Percentiles rank a stretch among this genome's conserved stretches.
Conservation (phyloP, 352 stramenopile genomes). For the Blastocystis sp. region DNA sequence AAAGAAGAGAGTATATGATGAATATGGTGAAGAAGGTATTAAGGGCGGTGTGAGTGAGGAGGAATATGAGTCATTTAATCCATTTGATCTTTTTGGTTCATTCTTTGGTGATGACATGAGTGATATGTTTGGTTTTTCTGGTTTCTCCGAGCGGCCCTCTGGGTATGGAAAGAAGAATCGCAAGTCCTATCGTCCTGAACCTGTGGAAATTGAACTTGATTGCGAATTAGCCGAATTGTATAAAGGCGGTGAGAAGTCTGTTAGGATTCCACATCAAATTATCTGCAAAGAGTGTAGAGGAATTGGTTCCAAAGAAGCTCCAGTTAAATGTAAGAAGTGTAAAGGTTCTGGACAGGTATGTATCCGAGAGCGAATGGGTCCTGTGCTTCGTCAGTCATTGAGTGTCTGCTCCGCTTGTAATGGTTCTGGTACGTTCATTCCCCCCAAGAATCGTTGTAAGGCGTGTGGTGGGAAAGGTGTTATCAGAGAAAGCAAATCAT, state of each 20-base stretch:
- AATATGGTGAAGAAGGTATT: slow-evolving; percentile 81
- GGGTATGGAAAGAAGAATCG: background rate
- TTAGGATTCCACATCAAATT: slow-evolving; percentile 74
- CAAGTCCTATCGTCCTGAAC: slow-evolving; percentile 59
- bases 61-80: slow-evolving; percentile 9
- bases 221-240: slow-evolving; percentile 82
- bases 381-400: background rate
- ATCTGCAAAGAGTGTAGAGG: background rate
- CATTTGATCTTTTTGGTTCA: background rate
- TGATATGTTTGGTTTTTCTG: background rate
- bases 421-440: background rate
- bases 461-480: background rate
- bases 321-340: background rate
- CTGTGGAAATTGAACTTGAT: slow-evolving; percentile 72
- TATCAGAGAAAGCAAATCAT: background rate
- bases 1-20: slow-evolving; percentile 81
- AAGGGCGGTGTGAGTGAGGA: slow-evolving; percentile 67
- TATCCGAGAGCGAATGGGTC: background rate
- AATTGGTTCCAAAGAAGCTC: background rate
- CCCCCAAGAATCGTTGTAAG: background rate
- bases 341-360: background rate
- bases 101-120: background rate
- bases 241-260: slow-evolving; percentile 73
- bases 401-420: background rate
- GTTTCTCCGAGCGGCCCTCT: background rate